Evolutionary conservation across 805 yeast species (phyloP).

Genomic region (Zygoascus tannicola): DNA sequence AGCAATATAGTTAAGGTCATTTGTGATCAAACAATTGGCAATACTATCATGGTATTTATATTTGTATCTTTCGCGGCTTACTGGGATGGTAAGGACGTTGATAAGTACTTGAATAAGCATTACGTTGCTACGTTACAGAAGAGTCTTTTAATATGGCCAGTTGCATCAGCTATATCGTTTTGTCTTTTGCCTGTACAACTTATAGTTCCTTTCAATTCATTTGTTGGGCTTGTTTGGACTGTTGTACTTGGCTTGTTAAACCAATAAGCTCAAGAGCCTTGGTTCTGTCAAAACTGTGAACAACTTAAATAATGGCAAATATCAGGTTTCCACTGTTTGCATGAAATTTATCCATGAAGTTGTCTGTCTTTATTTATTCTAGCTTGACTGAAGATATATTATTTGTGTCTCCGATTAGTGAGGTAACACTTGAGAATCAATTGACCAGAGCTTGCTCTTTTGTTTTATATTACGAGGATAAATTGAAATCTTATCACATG

Average conservation of each 20-base stretch:
- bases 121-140: constrained; percentile 13
- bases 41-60: constrained; percentile 25
- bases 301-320: no score
- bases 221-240: constrained; percentile 20
- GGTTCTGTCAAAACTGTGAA: no score
- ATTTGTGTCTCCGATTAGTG: no score
- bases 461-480: no score
- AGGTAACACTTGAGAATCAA: no score
- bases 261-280: no score
- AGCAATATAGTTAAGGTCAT: constrained; percentile 19
- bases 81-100: constrained; percentile 30
- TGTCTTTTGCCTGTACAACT: constrained; percentile 14
- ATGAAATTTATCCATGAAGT: no score
- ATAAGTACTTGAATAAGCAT: constrained; percentile 21
- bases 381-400: no score
- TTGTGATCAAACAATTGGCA: constrained; percentile 28
- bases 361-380: no score
- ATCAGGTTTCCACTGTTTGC: no score
- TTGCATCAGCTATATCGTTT: constrained; percentile 18
- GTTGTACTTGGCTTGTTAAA: constrained; percentile 15
- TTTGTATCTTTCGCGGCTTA: constrained; percentile 27
- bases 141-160: constrained; percentile 22
- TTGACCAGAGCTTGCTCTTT: no score
- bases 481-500: no score
- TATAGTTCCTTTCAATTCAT: constrained; percentile 20